Percentiles rank a stretch among this genome's conserved stretches.
These are phyloP conservation scores for Berberis vulgaris DNA, from an alignment of 164 flowering plant species.

Conservation along the genomic window DNA sequence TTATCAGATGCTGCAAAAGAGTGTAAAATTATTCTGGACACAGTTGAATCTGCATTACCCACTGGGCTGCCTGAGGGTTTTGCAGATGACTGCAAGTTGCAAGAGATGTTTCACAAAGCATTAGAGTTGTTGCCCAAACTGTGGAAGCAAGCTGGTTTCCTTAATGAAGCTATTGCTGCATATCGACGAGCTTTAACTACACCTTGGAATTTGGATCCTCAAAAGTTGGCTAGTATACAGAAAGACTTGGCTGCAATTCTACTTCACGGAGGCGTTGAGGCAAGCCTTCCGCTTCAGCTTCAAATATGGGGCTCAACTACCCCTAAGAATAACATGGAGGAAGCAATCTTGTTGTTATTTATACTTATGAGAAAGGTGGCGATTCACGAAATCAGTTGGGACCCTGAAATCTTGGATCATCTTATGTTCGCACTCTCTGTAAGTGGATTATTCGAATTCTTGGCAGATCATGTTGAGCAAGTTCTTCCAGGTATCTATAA, in stretches of 20 bases:
- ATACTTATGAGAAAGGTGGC: constrained; percentile 60
- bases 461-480: constrained; percentile 78
- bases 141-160: constrained; percentile 64
- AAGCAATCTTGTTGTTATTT: constrained; percentile 72
- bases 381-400: constrained; percentile 59
- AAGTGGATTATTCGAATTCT: constrained; percentile 45
- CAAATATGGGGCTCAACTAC: constrained; percentile 32
- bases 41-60: constrained; percentile 77
- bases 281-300: constrained; percentile 41
- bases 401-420: constrained; percentile 75
- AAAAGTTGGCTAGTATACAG: constrained; percentile 53
- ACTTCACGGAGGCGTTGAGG: constrained; percentile 76
- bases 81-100: constrained; percentile 64
- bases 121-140: constrained; percentile 72
- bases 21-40: constrained; percentile 72
- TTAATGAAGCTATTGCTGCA: constrained; percentile 71
- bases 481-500: constrained; percentile 58
- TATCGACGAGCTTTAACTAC: constrained; percentile 70
- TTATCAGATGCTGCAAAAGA: constrained; percentile 75
- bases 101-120: constrained; percentile 85
- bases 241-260: constrained; percentile 62
- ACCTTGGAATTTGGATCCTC: constrained; percentile 81
- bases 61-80: constrained; percentile 53
- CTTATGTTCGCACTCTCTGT: constrained; percentile 67
- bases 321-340: constrained; percentile 53